These are phyloP conservation scores for Ceratocystis huliohia DNA, from an alignment of 2,329 filamentous ascomycete genomes.

Conservation along the genomic window DNA sequence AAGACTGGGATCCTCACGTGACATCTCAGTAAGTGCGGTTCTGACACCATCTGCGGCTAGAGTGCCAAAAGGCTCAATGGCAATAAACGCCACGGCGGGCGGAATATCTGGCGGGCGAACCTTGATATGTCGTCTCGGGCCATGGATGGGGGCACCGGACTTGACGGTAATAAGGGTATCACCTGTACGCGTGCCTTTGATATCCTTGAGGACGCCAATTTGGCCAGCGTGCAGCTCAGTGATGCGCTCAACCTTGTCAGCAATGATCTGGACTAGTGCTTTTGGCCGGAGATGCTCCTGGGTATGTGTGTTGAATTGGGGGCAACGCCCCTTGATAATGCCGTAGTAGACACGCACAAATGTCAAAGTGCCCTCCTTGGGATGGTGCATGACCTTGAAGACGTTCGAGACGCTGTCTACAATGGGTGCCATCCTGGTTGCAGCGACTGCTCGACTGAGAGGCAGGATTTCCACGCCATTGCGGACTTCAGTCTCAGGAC, in stretches of 20 bases:
- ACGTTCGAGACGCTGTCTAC: slow-evolving; percentile 47
- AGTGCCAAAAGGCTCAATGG: slow-evolving; percentile 67
- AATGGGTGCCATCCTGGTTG: slow-evolving; percentile 28
- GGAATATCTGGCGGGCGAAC: slow-evolving; percentile 80
- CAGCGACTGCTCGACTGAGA: slow-evolving; percentile 30
- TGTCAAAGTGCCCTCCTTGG: slow-evolving; percentile 72
- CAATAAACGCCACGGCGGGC: slow-evolving; percentile 92
- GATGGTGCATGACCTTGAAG: slow-evolving; percentile 90
- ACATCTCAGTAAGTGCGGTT: slow-evolving; percentile 60
- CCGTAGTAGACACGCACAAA: slow-evolving; percentile 90
- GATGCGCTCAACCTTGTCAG: slow-evolving; percentile 74
- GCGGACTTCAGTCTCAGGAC: slow-evolving; percentile 66
- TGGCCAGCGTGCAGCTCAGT: slow-evolving; percentile 70
- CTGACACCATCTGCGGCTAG: slow-evolving; percentile 70
- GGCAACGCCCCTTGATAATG: slow-evolving; percentile 56
- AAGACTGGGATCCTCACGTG: slow-evolving; percentile 85
- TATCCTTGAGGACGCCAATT: slow-evolving; percentile 82
- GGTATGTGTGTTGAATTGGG: slow-evolving; percentile 79
- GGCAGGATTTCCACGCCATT: slow-evolving; percentile 42
- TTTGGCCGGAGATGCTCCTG: slow-evolving; percentile 67
- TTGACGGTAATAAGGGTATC: slow-evolving; percentile 75
- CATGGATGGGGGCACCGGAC: slow-evolving; percentile 48
- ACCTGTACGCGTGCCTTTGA: slow-evolving; percentile 84
- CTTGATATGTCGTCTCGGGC: slow-evolving; percentile 60
- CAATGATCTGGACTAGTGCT: slow-evolving; percentile 78